Percentiles rank a stretch among this genome's conserved stretches.
Evolutionary conservation across 208 protist genomes (phyloP).

Genomic region (Herpetomonas samuelpessoai): DNA sequence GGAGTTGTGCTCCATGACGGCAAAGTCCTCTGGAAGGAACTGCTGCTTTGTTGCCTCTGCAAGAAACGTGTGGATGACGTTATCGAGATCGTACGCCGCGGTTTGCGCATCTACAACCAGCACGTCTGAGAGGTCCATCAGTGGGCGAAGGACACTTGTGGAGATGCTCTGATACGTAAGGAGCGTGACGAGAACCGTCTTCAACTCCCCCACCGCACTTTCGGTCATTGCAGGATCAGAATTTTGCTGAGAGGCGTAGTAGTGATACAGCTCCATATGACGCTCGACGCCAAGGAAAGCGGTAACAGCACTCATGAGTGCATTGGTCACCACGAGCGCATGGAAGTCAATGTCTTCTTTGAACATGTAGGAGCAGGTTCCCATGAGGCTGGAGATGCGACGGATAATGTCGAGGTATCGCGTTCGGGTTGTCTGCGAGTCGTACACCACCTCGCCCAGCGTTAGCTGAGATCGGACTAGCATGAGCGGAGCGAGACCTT

Average conservation of each 20-base stretch:
- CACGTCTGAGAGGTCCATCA: neutral
- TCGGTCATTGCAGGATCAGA: neutral
- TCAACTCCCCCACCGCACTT: conserved; percentile 5
- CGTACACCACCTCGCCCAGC: conserved; percentile 5
- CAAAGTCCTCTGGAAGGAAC: conserved; percentile 1
- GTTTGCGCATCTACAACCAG: conserved; percentile 1
- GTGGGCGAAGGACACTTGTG: conserved; percentile 2
- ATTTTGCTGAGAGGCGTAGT: neutral
- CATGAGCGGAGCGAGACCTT: conserved; percentile 1
- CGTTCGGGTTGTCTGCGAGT: conserved; percentile 2
- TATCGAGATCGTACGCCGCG: conserved; percentile 1
- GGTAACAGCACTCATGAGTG: neutral
- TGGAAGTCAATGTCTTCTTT: conserved; percentile 8
- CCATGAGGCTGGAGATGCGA: neutral
- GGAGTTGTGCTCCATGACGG: neutral
- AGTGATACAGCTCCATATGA: conserved; percentile 3
- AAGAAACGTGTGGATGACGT: neutral
- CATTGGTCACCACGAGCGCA: neutral
- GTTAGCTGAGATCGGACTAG: conserved; percentile 1
- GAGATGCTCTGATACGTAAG: conserved; percentile 13
- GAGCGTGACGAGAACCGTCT: neutral
- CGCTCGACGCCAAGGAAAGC: conserved; percentile 1
- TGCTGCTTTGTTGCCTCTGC: conserved; percentile 8
- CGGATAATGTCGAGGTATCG: conserved; percentile 6
- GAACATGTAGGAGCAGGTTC: conserved; percentile 1